Conservation (phyloP, 2,329 filamentous ascomycete genomes). For the Aspergillus jensenii region DNA sequence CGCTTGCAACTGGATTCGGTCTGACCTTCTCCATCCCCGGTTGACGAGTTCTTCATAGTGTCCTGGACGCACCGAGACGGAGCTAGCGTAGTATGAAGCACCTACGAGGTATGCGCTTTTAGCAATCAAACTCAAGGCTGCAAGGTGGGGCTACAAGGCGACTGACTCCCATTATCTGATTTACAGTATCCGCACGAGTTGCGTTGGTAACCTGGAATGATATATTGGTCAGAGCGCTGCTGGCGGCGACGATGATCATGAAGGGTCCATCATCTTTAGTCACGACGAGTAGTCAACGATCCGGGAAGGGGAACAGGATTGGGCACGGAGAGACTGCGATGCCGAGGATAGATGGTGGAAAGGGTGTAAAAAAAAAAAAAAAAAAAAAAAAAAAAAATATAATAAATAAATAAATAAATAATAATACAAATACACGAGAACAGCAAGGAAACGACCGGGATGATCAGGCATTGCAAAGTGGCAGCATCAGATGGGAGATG, state of each 20-base stretch:
- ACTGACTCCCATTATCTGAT: conserved; percentile 47
- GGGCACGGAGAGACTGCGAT: neutral
- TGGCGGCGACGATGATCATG: neutral
- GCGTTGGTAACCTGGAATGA: conserved; percentile 44
- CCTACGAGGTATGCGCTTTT: conserved; percentile 29
- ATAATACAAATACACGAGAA: neutral
- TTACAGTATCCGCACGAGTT: conserved; percentile 52
- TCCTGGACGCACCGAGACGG: conserved; percentile 42
- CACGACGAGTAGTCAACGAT: conserved; percentile 9
- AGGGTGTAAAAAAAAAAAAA: neutral
- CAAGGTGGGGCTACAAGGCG: conserved; percentile 12
- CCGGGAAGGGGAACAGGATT: neutral
- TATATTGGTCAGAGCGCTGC: conserved; percentile 10
- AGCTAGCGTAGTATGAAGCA: conserved; percentile 48
- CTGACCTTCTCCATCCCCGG: conserved; percentile 50
- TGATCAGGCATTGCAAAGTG: neutral
- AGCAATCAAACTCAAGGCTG: conserved; percentile 9
- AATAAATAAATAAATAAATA: no score
- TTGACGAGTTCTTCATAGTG: conserved; percentile 51
- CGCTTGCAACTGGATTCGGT: neutral
- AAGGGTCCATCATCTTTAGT: conserved; percentile 8
- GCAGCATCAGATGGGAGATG: neutral
- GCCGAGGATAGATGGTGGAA: neutral
- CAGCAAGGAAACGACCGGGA: conserved; percentile 1
- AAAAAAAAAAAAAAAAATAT: no score